Evolutionary conservation across 176 grass and related monocot species (phyloP).

Genomic region (Microstegium vimineum): DNA sequence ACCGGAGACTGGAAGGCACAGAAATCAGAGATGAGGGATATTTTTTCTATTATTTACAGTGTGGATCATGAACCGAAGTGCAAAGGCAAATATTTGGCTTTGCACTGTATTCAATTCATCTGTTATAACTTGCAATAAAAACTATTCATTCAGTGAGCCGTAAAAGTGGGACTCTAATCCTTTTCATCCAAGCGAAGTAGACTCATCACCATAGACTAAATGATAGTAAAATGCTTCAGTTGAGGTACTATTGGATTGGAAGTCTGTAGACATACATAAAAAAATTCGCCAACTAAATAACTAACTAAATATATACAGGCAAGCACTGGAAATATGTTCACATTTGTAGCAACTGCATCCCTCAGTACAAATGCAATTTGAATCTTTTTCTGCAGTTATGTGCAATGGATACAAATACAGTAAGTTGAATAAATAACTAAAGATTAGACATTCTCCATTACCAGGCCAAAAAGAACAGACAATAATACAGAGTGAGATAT

Average conservation of each 20-base stretch:
- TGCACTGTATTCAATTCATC: background rate
- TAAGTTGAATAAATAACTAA: background rate
- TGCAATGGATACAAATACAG: background rate
- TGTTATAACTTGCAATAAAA: background rate
- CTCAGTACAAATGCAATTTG: background rate
- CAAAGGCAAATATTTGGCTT: constrained; percentile 40
- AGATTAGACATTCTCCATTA: background rate
- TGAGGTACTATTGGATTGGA: too few relatives aligned
- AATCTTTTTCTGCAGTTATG: too few relatives aligned
- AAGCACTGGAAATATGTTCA: background rate
- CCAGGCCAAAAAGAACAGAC: background rate
- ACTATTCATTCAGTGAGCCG: background rate
- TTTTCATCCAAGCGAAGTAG: background rate
- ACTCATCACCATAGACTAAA: background rate
- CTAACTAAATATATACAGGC: too few relatives aligned
- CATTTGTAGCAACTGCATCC: background rate
- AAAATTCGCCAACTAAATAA: too few relatives aligned
- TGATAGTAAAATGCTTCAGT: background rate
- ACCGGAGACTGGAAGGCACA: background rate
- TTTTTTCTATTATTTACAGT: background rate
- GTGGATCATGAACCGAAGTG: background rate
- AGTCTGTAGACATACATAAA: too few relatives aligned
- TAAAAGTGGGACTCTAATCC: background rate
- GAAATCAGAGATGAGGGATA: background rate
- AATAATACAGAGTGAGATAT: background rate